phyloP scores from a whole-genome alignment of 257 asterid genomes.

The Primulina huaijiensis region DNA sequence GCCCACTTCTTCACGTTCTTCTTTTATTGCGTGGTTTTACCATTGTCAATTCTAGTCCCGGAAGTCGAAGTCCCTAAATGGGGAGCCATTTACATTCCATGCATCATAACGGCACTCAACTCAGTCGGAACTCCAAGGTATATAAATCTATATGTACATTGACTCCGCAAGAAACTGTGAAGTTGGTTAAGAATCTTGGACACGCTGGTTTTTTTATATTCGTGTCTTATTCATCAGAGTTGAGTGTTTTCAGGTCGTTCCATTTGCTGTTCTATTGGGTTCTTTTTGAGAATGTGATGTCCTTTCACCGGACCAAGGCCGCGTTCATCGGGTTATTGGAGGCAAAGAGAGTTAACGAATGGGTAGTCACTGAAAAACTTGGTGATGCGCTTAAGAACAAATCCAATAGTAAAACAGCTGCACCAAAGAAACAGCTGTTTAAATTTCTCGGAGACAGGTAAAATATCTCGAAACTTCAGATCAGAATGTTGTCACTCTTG shows the following conservation, averaged over 20 bases:
- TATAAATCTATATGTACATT: background rate
- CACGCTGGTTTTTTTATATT: background rate
- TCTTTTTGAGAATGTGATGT: slow-evolving; percentile 95
- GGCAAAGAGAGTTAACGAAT: slow-evolving; percentile 86
- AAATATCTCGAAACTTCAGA: background rate
- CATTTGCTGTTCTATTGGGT: slow-evolving; percentile 92
- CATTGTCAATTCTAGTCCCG: slow-evolving; percentile 54
- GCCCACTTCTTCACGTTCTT: slow-evolving; percentile 10
- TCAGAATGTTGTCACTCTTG: background rate
- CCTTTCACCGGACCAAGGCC: slow-evolving; percentile 94
- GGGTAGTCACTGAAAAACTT: slow-evolving; percentile 96
- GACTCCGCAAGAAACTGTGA: background rate
- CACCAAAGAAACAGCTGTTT: slow-evolving; percentile 39
- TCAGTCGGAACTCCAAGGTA: slow-evolving; percentile 97
- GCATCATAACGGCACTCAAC: slow-evolving; percentile 79
- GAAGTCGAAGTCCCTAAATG: slow-evolving; percentile 72
- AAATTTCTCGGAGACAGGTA: slow-evolving; percentile 67
- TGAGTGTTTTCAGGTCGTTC: slow-evolving; percentile 58
- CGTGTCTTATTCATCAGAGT: background rate
- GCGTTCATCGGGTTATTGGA: slow-evolving; percentile 83
- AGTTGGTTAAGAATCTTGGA: background rate
- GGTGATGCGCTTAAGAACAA: slow-evolving; percentile 81
- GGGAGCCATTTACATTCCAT: slow-evolving; percentile 88
- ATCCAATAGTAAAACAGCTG: slow-evolving; percentile 34
- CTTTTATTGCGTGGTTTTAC: slow-evolving; percentile 65